A percentile compares a stretch with the other conserved stretches of the same genome.
phyloP scores from a whole-genome alignment of 495 filamentous ascomycete species.

The Aspergillus cavernicola region DNA sequence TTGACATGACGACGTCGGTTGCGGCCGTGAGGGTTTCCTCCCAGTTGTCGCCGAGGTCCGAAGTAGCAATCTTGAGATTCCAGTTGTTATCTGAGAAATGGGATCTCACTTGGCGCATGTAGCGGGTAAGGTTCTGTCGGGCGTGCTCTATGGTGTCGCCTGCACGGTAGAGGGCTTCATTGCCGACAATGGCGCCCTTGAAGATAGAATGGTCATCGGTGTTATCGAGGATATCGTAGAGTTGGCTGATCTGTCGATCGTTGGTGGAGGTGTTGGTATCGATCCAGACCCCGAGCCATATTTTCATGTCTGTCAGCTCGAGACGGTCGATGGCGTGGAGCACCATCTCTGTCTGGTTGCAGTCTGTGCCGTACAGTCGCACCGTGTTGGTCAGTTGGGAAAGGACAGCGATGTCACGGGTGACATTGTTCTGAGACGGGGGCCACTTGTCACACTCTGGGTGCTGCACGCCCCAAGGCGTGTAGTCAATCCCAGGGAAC shows the following conservation, averaged over 20 bases:
- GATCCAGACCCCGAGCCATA: constrained; percentile 96
- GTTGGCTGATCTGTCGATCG: constrained; percentile 69
- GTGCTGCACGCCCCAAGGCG: constrained; percentile 85
- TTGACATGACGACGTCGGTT: constrained; percentile 90
- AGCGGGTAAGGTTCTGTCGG: constrained; percentile 54
- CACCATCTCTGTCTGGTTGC: constrained; percentile 96
- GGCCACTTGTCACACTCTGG: constrained; percentile 76
- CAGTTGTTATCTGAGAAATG: constrained; percentile 66
- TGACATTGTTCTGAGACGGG: constrained; percentile 90
- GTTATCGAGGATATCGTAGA: constrained; percentile 74
- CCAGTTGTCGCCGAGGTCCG: constrained; percentile 91
- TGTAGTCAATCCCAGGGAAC: constrained; percentile 97
- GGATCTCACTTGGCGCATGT: constrained; percentile 62
- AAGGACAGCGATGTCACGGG: constrained; percentile 84
- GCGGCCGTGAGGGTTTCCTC: constrained; percentile 57
- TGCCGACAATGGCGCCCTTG: constrained; percentile 86
- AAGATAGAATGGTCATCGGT: constrained; percentile 62
- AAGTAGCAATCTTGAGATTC: constrained; percentile 76
- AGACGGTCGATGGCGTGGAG: constrained; percentile 76
- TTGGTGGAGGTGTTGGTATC: constrained; percentile 83
- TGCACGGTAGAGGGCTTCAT: constrained; percentile 83
- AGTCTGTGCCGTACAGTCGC: constrained; percentile 93
- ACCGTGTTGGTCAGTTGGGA: constrained; percentile 87
- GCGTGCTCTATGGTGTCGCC: constrained; percentile 54
- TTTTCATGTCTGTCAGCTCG: constrained; percentile 71